phyloP scores from a whole-genome alignment of 176 grass and related monocot species.

The Avena atlantica region DNA sequence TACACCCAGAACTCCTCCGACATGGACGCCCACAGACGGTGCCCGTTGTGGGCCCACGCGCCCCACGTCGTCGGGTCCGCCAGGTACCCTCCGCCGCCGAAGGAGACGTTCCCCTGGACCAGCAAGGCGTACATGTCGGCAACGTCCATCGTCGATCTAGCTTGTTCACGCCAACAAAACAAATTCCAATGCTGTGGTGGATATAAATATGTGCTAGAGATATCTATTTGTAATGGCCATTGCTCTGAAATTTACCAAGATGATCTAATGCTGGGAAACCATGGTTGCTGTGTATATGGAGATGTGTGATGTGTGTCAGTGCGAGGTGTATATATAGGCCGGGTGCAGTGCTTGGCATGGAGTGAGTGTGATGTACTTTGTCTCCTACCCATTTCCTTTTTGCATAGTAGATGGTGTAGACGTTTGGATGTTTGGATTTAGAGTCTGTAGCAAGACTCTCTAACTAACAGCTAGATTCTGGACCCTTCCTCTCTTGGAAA shows the following conservation, averaged over 20 bases:
- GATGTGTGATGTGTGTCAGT: neutral
- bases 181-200: neutral
- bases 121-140: slow-evolving; percentile 4
- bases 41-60: slow-evolving; percentile 28
- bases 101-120: neutral
- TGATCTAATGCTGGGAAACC: neutral
- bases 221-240: neutral
- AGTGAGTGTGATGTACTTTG: neutral
- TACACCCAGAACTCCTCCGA: slow-evolving; percentile 66
- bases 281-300: too few species aligned
- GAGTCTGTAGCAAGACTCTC: slow-evolving; percentile 2
- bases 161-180: neutral
- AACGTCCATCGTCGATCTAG: slow-evolving; percentile 2
- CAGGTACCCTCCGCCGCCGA: neutral
- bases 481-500: neutral
- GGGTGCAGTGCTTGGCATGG: neutral
- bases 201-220: neutral
- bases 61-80: neutral
- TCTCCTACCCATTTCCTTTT: neutral
- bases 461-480: slow-evolving; percentile 19
- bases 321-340: neutral
- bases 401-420: neutral
- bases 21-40: slow-evolving; percentile 50
- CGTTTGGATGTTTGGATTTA: neutral
- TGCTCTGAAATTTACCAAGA: neutral